Evolutionary conservation across 805 yeast genomes (phyloP).

Genomic region (Lipomyces chichibuensis): DNA sequence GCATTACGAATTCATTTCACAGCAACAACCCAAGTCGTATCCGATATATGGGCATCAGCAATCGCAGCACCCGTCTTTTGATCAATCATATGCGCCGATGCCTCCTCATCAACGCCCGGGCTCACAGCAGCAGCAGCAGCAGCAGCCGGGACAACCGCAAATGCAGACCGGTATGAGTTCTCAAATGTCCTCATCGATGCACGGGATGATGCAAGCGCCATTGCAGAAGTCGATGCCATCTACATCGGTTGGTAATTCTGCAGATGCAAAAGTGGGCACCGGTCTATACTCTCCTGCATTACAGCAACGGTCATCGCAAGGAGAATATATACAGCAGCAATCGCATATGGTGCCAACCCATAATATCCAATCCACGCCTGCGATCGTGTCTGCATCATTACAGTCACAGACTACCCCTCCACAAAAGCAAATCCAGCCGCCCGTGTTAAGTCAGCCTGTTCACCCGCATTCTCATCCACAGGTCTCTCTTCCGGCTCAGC

Average conservation of each 20-base stretch:
- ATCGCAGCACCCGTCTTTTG: constrained; percentile 4
- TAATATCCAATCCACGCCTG: constrained; percentile 4
- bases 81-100: constrained; percentile 4
- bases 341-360: constrained; percentile 5
- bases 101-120: not conserved
- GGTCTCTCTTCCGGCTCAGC: constrained; percentile 21
- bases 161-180: not conserved
- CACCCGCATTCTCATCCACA: constrained; percentile 21
- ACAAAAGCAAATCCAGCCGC: constrained; percentile 14
- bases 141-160: not conserved
- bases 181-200: not conserved
- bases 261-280: constrained; percentile 1
- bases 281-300: not conserved
- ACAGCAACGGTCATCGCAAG: not conserved
- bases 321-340: not conserved
- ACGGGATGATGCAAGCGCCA: too few species aligned
- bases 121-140: not conserved
- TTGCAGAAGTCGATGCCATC: not conserved
- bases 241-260: not conserved
- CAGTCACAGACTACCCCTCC: not conserved
- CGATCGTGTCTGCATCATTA: not conserved
- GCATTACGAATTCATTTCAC: not conserved
- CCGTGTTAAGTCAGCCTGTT: not conserved
- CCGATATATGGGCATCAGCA: constrained; percentile 7
- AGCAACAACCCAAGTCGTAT: constrained; percentile 5